Base-by-base conservation (phyloP, 2,329 filamentous ascomycete genomes). In the Neopestalotiopsis rosae region DNA sequence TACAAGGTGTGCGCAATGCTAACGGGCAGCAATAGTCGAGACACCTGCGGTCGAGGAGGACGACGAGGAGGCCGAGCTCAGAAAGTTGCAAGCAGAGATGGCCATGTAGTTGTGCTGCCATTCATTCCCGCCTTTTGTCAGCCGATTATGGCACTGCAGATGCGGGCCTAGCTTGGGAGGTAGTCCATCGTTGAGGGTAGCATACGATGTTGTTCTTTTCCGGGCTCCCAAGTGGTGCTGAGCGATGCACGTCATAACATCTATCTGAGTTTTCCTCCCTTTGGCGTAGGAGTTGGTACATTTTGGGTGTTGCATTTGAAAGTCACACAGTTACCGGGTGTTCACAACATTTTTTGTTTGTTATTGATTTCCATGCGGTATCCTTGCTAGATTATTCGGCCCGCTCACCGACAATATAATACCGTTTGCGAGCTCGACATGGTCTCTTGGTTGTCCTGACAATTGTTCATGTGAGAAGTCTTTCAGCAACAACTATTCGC, bases 21-120 rank as follows among this genome's bases (percentile, higher is more conserved):
- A 34, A 59, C 28, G 24, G 10, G 30, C 30, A 59, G 10, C 3
- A 14, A 59, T 30, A 34, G 57, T 14, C 73, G 86, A 89, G 74
- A 77, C 82, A 20, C 79, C 79, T 17, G 82, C 83, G 70, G 79
- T 81, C 74, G 90, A 92, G 78, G 94, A 97, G 80, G 95, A 98
- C 80, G 95, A 98, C 87, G 96, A 98, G 79, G 95, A 98, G 81
- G 95, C 92, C 76, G 95, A 98, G 84, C 86, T 98, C 78, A 90
- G 92, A 81, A 98, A 96, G 83, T 82, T 99, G 74, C 94, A 97
- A 80, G 95, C 94, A 45, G 95, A 98, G 82, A 98, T 98, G 95
- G 95, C 95, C 73, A 97, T 98, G 92, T 97, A 77, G 86, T 70
- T 42, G 57, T 12, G 17, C n/a, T 61, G 40, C 42, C n/a, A 49